A percentile compares a stretch with the other conserved stretches of the same genome.
These are phyloP conservation scores for Collybia nuda DNA, from an alignment of 768 basidiomycete genomes.

Conservation along the genomic window DNA sequence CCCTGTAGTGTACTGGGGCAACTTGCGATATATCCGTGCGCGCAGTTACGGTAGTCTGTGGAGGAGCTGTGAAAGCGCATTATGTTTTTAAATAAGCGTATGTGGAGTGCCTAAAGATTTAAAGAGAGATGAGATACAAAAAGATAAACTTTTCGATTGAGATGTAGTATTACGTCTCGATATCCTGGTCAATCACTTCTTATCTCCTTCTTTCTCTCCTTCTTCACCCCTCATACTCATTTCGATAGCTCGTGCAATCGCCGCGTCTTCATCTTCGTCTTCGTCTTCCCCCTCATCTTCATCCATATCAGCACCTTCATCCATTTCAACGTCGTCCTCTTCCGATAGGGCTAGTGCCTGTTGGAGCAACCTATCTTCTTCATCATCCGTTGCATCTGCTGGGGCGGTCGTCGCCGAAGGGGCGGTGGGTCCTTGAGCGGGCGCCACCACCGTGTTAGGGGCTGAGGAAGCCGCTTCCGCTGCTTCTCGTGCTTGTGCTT, in stretches of 20 bases:
- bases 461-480: slow-evolving; percentile 45
- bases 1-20: no score
- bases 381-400: slow-evolving; percentile 55
- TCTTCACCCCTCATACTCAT: slow-evolving; percentile 85
- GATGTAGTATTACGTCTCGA: no score
- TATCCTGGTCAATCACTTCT: slow-evolving; percentile 13
- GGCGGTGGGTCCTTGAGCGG: slow-evolving; percentile 23
- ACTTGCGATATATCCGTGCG: no score
- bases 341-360: slow-evolving; percentile 78
- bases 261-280: slow-evolving; percentile 84
- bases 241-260: slow-evolving; percentile 86
- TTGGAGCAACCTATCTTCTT: slow-evolving; percentile 77
- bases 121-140: background rate
- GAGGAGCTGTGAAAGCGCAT: no score
- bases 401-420: slow-evolving; percentile 26
- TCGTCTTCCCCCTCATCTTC: slow-evolving; percentile 37
- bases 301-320: slow-evolving; percentile 26
- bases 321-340: slow-evolving; percentile 54
- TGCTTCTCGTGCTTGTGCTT: slow-evolving; percentile 79
- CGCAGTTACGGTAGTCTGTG: no score
- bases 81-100: no score
- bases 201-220: slow-evolving; percentile 43
- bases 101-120: no score
- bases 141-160: background rate
- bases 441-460: slow-evolving; percentile 26